A percentile compares a stretch with the other conserved stretches of the same genome.
Evolutionary conservation across 2,329 filamentous ascomycete species (phyloP).

Genomic region (Zymoseptoria brevis): DNA sequence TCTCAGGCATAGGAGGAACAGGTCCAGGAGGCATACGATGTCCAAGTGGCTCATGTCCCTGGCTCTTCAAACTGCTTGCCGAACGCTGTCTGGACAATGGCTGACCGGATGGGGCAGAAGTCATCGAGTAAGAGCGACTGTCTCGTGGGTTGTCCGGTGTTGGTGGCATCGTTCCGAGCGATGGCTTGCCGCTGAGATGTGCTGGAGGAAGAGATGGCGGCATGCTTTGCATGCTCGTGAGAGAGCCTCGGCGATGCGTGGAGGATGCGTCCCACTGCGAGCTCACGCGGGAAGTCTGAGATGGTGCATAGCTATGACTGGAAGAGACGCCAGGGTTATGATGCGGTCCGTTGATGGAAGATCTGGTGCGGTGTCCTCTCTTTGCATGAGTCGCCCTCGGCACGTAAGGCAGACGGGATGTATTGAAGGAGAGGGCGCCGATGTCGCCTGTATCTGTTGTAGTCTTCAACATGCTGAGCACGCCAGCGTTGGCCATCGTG

Average conservation of each 20-base stretch:
- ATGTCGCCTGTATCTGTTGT: constrained; percentile 43
- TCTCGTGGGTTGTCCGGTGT: constrained; percentile 26
- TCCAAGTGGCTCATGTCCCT: constrained; percentile 28
- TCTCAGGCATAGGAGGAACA: constrained; percentile 28
- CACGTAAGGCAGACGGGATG: constrained; percentile 31
- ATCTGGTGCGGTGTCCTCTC: constrained; percentile 29
- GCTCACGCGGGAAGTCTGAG: constrained; percentile 35
- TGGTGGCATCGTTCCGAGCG: constrained; percentile 15
- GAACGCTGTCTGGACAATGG: constrained; percentile 37
- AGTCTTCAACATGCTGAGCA: constrained; percentile 45
- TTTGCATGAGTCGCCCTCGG: constrained; percentile 31
- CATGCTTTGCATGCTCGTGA: constrained; percentile 36
- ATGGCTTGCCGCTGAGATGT: constrained; percentile 13
- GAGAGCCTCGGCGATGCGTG: constrained; percentile 32
- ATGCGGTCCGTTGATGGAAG: constrained; percentile 30
- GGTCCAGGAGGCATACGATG: constrained; percentile 27
- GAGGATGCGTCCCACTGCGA: constrained; percentile 35
- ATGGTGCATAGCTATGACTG: constrained; percentile 30
- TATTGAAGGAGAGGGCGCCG: constrained; percentile 33
- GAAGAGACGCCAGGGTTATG: constrained; percentile 21
- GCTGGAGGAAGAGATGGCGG: constrained; percentile 32
- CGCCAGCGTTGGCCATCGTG: constrained; percentile 32
- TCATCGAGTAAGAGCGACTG: constrained; percentile 39
- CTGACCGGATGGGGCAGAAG: constrained; percentile 29
- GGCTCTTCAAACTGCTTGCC: constrained; percentile 37